phyloP scores from a whole-genome alignment of 176 grass and related monocot species.

The Tillandsia fasciculata region DNA sequence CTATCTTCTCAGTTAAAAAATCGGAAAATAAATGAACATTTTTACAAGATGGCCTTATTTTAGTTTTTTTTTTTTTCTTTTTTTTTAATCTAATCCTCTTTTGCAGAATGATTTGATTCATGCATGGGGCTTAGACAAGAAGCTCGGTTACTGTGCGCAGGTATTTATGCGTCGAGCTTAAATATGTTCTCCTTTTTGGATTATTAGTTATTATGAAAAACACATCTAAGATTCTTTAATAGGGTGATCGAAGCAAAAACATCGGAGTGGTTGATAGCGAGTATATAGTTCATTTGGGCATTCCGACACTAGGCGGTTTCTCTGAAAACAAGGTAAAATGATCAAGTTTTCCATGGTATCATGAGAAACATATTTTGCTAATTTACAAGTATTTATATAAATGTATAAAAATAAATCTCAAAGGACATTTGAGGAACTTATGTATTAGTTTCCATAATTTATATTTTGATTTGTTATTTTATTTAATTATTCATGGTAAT shows the following conservation, averaged over 20 bases:
- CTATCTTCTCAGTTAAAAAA: no score
- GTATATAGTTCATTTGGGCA: constrained; percentile 71
- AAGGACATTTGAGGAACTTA: neutral
- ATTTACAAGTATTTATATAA: neutral
- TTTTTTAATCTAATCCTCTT: neutral
- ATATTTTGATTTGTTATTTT: neutral
- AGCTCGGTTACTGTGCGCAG: constrained; percentile 20
- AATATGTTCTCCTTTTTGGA: neutral
- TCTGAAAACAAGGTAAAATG: constrained; percentile 27
- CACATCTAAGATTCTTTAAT: neutral
- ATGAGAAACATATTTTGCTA: neutral
- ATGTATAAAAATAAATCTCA: neutral
- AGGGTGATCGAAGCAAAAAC: constrained; percentile 46
- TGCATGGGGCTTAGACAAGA: constrained; percentile 26
- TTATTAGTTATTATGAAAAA: neutral
- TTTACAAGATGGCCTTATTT: neutral
- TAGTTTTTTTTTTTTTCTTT: neutral
- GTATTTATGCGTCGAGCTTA: neutral
- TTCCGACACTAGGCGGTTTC: constrained; percentile 52
- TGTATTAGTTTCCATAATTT: neutral
- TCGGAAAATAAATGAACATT: neutral
- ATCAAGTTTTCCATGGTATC: neutral
- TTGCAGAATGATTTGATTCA: constrained; percentile 47
- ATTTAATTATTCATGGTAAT: neutral
- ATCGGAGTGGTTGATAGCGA: constrained; percentile 82